phyloP scores from a whole-genome alignment of 1,284 basidiomycete species.

The Ustilago tritici region DNA sequence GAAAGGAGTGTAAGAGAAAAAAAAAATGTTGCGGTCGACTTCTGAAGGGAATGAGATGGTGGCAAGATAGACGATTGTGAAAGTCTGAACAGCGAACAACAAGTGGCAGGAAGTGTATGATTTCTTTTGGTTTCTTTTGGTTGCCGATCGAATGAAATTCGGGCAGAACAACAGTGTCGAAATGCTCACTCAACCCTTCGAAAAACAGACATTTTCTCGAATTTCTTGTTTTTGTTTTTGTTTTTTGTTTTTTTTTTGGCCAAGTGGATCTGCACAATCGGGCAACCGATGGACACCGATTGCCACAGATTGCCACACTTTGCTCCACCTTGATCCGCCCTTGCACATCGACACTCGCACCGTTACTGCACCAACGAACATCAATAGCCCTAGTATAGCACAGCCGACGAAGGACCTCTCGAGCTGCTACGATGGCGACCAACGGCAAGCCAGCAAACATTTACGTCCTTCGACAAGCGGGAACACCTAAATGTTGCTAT shows the following conservation, averaged over 20 bases:
- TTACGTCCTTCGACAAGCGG: constrained; percentile 60
- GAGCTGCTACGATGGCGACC: constrained; percentile 6
- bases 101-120: neutral
- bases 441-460: constrained; percentile 43
- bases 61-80: neutral
- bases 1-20: neutral
- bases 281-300: neutral
- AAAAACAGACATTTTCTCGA: neutral
- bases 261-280: neutral
- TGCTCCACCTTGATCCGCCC: neutral
- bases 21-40: neutral
- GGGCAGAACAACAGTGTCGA: neutral
- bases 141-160: constrained; percentile 1
- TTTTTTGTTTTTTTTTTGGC: neutral
- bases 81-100: too few species aligned
- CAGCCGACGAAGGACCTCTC: neutral
- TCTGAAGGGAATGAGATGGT: neutral
- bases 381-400: too few species aligned
- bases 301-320: neutral
- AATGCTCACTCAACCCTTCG: too few species aligned
- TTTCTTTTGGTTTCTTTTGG: neutral
- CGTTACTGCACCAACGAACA: neutral
- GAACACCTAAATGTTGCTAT: constrained; percentile 53
- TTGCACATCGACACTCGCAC: neutral
- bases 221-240: neutral